Percentiles rank a stretch among this genome's conserved stretches.
These are phyloP conservation scores for Solanum medicagineum DNA, from an alignment of 257 asterid genomes.

Conservation along the genomic window DNA sequence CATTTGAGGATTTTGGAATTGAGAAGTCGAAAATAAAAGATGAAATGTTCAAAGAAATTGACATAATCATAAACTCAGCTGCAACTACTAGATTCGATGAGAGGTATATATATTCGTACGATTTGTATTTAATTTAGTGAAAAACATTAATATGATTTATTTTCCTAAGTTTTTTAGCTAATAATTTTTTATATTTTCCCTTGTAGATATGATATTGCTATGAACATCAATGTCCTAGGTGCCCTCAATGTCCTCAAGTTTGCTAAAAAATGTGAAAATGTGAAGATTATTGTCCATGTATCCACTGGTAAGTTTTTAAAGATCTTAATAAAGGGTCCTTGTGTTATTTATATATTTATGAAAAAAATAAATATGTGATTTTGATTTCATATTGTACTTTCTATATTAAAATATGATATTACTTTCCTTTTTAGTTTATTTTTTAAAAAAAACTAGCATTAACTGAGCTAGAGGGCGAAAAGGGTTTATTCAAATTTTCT, in stretches of 20 bases:
- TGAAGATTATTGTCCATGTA: constrained; percentile 34
- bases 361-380: background rate
- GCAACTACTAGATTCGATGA: constrained; percentile 43
- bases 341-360: background rate
- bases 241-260: constrained; percentile 25
- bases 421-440: no score
- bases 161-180: background rate
- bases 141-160: background rate
- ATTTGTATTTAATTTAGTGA: background rate
- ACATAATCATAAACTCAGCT: constrained; percentile 48
- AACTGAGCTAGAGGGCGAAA: background rate
- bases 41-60: constrained; percentile 24
- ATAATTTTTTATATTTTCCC: background rate
- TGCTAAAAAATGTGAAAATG: constrained; percentile 25
- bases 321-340: background rate
- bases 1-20: constrained; percentile 18
- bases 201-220: constrained; percentile 40
- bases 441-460: background rate
- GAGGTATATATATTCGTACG: background rate
- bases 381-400: no score
- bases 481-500: background rate
- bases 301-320: constrained; percentile 35
- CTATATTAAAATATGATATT: rapidly evolving
- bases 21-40: constrained; percentile 1
- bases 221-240: constrained; percentile 35